Evolutionary conservation across 495 filamentous ascomycete genomes (phyloP).

Genomic region (Immersiella caudata): DNA sequence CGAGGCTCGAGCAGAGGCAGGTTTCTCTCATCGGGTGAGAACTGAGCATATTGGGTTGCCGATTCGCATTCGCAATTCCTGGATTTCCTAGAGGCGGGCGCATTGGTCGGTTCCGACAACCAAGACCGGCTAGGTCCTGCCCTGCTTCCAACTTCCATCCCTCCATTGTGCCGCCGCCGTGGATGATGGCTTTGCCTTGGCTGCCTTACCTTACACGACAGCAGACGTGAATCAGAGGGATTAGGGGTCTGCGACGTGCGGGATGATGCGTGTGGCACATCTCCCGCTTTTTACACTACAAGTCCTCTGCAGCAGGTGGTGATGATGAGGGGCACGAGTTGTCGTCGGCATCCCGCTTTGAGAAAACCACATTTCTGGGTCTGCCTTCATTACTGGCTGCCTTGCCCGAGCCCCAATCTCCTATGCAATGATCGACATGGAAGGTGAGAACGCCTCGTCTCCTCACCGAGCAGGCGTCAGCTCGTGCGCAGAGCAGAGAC

Average conservation of each 20-base stretch:
- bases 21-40: neutral
- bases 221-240: neutral
- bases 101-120: conserved; percentile 9
- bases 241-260: neutral
- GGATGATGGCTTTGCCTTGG: neutral
- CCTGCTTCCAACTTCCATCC: neutral
- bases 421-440: neutral
- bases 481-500: neutral
- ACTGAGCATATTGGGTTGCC: neutral
- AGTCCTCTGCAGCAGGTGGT: neutral
- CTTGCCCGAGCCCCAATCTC: neutral
- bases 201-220: neutral
- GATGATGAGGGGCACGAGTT: neutral
- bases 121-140: conserved; percentile 10
- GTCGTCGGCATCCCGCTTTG: neutral
- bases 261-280: neutral
- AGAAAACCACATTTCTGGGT: neutral
- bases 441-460: neutral
- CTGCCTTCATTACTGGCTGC: neutral
- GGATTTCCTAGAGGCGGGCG: neutral
- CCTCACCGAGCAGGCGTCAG: neutral
- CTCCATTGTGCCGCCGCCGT: neutral
- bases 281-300: neutral
- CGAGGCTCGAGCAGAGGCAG: neutral
- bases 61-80: neutral